phyloP scores from a whole-genome alignment of 495 filamentous ascomycete species.

The Pseudevernia furfuracea region DNA sequence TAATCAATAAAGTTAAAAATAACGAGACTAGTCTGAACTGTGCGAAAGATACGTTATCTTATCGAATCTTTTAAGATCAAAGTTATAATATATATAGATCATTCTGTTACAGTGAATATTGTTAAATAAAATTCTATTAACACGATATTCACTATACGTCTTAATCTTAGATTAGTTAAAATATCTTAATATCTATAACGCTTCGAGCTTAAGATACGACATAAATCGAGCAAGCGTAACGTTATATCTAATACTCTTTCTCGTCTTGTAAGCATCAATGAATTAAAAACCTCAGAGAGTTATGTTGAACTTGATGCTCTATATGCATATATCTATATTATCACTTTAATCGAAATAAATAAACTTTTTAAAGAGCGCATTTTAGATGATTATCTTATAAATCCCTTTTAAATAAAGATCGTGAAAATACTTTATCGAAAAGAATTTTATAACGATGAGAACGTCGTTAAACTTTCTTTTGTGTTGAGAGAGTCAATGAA shows the following conservation, averaged over 20 bases:
- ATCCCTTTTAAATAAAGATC: no score
- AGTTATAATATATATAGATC: conserved; percentile 12
- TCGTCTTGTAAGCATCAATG: background rate
- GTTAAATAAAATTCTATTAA: conserved; percentile 1
- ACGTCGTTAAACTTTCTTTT: background rate
- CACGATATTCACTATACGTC: conserved; percentile 5
- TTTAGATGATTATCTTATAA: no score
- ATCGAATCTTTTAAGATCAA: background rate
- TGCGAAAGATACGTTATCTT: conserved; percentile 19
- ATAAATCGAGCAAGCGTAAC: background rate
- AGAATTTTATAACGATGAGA: no score
- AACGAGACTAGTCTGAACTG: conserved; percentile 6
- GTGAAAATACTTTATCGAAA: no score
- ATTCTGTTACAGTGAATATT: conserved; percentile 2
- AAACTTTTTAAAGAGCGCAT: no score
- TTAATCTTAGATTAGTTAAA: conserved; percentile 6
- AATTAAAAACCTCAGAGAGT: no score
- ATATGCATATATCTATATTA: no score
- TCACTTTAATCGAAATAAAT: no score
- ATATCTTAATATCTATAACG: conserved; percentile 12
- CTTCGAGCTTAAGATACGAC: no score
- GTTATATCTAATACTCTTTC: background rate
- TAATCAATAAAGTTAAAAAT: conserved; percentile 13
- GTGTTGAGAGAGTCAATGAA: no score
- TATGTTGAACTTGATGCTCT: background rate